Evolutionary conservation across 306 rosid species (phyloP).

Genomic region (Luffa acutangula): DNA sequence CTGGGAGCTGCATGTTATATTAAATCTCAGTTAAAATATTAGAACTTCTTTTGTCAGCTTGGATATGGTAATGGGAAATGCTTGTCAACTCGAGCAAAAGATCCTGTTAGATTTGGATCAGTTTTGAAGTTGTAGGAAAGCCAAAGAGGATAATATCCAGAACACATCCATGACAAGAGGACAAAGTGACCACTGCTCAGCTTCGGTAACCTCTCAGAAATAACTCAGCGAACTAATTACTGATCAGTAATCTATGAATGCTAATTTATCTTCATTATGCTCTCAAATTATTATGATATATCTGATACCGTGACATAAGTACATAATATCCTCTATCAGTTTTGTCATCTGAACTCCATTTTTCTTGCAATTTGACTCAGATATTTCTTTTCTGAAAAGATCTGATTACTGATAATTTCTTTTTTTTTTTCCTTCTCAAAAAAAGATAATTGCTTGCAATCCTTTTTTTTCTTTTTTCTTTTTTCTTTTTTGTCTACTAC

Average conservation of each 20-base stretch:
- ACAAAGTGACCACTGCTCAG: background rate
- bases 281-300: background rate
- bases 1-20: slow-evolving; percentile 6
- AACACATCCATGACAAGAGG: background rate
- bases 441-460: background rate
- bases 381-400: background rate
- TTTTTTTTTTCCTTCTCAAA: too few species aligned
- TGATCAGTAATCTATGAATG: slow-evolving; percentile 2
- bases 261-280: background rate
- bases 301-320: background rate
- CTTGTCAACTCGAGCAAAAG: background rate
- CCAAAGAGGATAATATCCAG: background rate
- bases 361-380: background rate
- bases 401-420: background rate
- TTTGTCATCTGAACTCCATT: background rate
- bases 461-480: background rate
- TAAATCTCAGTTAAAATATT: background rate
- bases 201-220: background rate
- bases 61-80: background rate
- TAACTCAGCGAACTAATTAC: background rate
- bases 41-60: background rate
- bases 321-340: background rate
- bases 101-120: background rate
- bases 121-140: background rate
- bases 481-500: too few species aligned